These are phyloP conservation scores for Penicillium freii DNA, from an alignment of 2,329 filamentous ascomycete species.

Conservation along the genomic window DNA sequence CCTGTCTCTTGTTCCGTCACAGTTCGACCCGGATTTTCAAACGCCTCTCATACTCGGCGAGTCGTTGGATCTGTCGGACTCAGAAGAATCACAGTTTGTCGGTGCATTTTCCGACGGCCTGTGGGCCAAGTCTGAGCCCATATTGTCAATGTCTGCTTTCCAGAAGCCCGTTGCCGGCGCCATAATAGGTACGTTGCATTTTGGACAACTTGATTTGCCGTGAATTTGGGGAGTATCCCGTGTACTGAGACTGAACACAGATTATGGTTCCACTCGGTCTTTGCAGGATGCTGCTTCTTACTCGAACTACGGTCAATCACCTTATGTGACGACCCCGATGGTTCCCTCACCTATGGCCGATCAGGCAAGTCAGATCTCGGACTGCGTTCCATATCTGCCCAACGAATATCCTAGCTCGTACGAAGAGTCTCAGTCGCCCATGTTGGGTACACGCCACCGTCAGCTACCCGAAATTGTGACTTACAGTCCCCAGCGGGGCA, in stretches of 20 bases:
- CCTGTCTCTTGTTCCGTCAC: conserved; percentile 12
- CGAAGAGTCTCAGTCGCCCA: conserved; percentile 64
- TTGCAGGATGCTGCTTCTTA: conserved; percentile 45
- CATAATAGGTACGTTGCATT: conserved; percentile 70
- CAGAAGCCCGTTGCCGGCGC: conserved; percentile 71
- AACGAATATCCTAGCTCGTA: conserved; percentile 48
- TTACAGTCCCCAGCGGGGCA: conserved; percentile 67
- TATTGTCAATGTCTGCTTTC: conserved; percentile 79
- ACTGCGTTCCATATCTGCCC: conserved; percentile 41
- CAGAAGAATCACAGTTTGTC: conserved; percentile 46
- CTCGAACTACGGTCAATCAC: conserved; percentile 38
- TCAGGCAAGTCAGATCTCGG: conserved; percentile 42
- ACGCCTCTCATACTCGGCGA: conserved; percentile 50
- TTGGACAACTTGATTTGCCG: neutral
- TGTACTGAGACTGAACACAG: conserved; percentile 25
- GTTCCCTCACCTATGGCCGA: conserved; percentile 44
- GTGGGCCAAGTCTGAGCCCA: conserved; percentile 57
- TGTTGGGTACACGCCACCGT: conserved; percentile 62
- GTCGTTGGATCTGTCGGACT: conserved; percentile 46
- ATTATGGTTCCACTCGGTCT: conserved; percentile 40
- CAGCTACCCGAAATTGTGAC: conserved; percentile 65
- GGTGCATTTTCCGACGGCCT: conserved; percentile 51
- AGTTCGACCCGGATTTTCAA: conserved; percentile 47
- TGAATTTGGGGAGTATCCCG: conserved; percentile 6
- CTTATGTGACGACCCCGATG: conserved; percentile 40